Base-by-base conservation (phyloP, 1,139 yeast species). In the Debaryomyces nepalensis region DNA sequence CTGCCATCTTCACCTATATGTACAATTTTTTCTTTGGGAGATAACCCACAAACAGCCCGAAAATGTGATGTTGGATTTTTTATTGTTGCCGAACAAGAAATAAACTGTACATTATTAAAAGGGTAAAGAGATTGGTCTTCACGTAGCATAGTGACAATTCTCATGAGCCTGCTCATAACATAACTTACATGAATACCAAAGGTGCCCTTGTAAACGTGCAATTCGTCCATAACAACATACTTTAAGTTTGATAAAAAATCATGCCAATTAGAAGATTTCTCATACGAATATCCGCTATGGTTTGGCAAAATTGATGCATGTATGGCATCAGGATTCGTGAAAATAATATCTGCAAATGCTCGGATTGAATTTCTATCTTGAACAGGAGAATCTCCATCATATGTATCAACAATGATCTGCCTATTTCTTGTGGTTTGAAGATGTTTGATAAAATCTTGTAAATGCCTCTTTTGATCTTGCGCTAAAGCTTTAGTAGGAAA, bases 401-500 rank as follows among this genome's bases (percentile, higher is more conserved):
- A 93, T 0, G 98, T 87, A 38, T 86, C 91, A 1, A 85, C 87
- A 1, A 70, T 57, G 4, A 78, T 64, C 10, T 64, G 63, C 23
- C 66, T 49, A 14, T 44, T 47, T 44, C 27, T 68, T 59, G 54
- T 53, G 2, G 65, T 45, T 0, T 75, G 74, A 33, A 84, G 67
- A 29, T 65, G 60, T 4, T 63, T 61, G 20, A 88, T 66, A n/a
- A 90, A 67, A 23, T 77, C 79, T 40, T 75, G 73, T 42, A 95
- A 70, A 10, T 96, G 84, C 39, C 96, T 70, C 54, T 84, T 84
- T 63, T 93, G 99, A 67, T 93, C 99, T 58, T 93, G 99, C 0
- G 99, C 98, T 37, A 93, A 70, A 0, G 99, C 99, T 57, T 93
- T 93, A 0, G 99, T 93, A 1, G 99, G 99, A 55, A 93, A 93